phyloP scores from a whole-genome alignment of 169 alveolate genomes.

The Cytauxzoon felis region DNA sequence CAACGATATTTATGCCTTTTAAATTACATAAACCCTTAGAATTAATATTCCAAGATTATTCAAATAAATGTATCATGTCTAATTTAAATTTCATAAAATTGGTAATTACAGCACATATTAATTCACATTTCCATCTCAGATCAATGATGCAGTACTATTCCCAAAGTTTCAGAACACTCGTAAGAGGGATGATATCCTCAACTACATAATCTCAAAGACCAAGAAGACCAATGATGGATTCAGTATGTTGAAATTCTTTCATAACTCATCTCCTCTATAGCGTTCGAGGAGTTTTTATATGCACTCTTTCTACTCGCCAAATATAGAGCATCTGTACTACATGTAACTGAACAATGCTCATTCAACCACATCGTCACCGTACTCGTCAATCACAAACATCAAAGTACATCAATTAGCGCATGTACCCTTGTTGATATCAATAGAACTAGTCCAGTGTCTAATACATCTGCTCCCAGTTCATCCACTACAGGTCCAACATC shows the following conservation, averaged over 20 bases:
- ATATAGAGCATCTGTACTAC: slow-evolving; percentile 48
- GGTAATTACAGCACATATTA: slow-evolving; percentile 6
- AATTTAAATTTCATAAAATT: background rate
- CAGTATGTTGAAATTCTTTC: slow-evolving; percentile 8
- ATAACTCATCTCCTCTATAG: background rate
- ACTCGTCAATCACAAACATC: background rate
- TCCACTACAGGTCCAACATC: too few species aligned
- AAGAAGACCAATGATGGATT: background rate
- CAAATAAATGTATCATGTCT: slow-evolving; percentile 2
- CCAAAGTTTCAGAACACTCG: slow-evolving; percentile 41
- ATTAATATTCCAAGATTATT: background rate
- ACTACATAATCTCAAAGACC: slow-evolving; percentile 22
- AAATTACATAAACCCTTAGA: slow-evolving; percentile 42
- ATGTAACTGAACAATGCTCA: slow-evolving; percentile 47
- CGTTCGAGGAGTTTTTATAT: slow-evolving; percentile 42
- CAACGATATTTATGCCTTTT: slow-evolving; percentile 55
- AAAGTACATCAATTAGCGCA: too few species aligned
- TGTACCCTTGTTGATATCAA: too few species aligned
- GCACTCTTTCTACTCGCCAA: slow-evolving; percentile 47
- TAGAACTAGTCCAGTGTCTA: too few species aligned
- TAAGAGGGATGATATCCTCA: slow-evolving; percentile 38
- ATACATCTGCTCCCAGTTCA: too few species aligned
- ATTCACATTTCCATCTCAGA: slow-evolving; percentile 5
- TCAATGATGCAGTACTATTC: slow-evolving; percentile 26
- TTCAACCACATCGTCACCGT: slow-evolving; percentile 36